Conservation (phyloP, 495 filamentous ascomycete genomes). For the Lophium mytilinum region DNA sequence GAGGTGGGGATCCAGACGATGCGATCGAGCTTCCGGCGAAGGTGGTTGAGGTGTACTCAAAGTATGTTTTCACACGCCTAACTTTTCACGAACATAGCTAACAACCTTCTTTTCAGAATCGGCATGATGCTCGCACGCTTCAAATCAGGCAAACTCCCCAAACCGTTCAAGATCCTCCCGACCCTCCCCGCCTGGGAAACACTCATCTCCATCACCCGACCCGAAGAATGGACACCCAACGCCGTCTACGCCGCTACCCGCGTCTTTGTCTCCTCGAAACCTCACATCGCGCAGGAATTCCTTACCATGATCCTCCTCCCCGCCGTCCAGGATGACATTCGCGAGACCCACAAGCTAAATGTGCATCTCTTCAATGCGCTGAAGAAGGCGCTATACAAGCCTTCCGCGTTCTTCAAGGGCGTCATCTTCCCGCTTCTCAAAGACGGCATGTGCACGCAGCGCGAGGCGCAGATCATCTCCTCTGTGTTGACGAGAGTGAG, state of each 20-base stretch:
- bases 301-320: slow-evolving; percentile 75
- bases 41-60: slow-evolving; percentile 86
- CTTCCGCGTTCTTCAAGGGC: slow-evolving; percentile 93
- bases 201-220: slow-evolving; percentile 71
- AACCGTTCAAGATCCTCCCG: slow-evolving; percentile 95
- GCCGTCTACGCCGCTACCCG: slow-evolving; percentile 77
- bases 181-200: slow-evolving; percentile 85
- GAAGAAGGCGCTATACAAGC: slow-evolving; percentile 91
- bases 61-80: slow-evolving; percentile 44
- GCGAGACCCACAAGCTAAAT: slow-evolving; percentile 83
- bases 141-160: slow-evolving; percentile 89
- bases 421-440: slow-evolving; percentile 83
- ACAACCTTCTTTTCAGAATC: slow-evolving; percentile 33
- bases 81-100: background rate
- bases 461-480: slow-evolving; percentile 85
- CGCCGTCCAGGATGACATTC: slow-evolving; percentile 79
- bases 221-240: slow-evolving; percentile 81
- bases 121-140: slow-evolving; percentile 84
- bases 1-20: slow-evolving; percentile 47
- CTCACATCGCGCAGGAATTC: slow-evolving; percentile 67
- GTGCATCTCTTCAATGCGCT: slow-evolving; percentile 89
- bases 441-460: slow-evolving; percentile 69
- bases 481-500: slow-evolving; percentile 71
- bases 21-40: slow-evolving; percentile 83
- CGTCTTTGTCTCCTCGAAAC: slow-evolving; percentile 78